Evolutionary conservation across 192 early-diverging fungal species (phyloP), one percentile per base, ranked within the genome.

Genomic region (Coemansia sp.): DNA sequence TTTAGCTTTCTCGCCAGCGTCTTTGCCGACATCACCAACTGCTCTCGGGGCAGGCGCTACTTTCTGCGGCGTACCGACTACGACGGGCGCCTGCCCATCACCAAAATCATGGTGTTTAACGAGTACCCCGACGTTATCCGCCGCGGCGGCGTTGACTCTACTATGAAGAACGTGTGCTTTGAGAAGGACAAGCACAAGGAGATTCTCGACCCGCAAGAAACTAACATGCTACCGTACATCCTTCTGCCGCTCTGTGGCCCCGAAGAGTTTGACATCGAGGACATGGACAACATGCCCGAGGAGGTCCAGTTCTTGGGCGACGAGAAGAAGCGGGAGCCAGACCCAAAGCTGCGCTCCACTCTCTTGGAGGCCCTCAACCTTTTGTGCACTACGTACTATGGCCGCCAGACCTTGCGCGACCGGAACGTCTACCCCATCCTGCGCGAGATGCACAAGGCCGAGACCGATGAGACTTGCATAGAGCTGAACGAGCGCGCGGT

Each of bases 101-200:
- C 85, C 47, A 95, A 93, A 56, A 65, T 98, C 20, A 79, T 88
- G 22, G 84, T 85, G 22, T 96, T 93, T 39, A 84, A 81, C 36
- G 89, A 92, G 57, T 89, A 96, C 47, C 56, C 75, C 5, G 83
- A 82, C 38, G 23, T 88, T 2, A 89, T 96, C 44, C 85, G 95
- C n/a, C 77, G 95, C n/a, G 86, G 86, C 27, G 95, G 93, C 11
- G 85, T 86, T 6, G 81, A 87, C 34, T 80, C 86, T 9, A 80
- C 87, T 5, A 83, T 96, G 60, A 98, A 98, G 79, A 91, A 91
- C 44, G 83, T 85, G 38, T 84, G 85, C 49, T 96, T 93, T 78
- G 85, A 82, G 31, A 83, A 75, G 38, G 74, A 81, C 18, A 59
- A 76, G 45, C 90, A 92, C 64, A 54, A 55, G 14, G 60, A 77